phyloP scores from a whole-genome alignment of 202 grass and related monocot species.

The Dendrocalamus latiflorus region DNA sequence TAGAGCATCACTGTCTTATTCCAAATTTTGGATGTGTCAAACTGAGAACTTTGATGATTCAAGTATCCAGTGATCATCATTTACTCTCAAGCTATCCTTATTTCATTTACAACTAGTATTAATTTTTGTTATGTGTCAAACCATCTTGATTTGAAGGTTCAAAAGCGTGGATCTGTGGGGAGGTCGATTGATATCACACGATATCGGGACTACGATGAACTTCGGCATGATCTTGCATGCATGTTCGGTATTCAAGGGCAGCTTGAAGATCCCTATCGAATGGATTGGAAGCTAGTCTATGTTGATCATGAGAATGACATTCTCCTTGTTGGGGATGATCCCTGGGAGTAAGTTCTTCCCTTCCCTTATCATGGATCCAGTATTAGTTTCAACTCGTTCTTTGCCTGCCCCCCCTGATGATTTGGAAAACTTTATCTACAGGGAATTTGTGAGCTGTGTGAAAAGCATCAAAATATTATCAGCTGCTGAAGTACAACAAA shows the following conservation, averaged over 20 bases:
- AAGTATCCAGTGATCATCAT: neutral
- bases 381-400: neutral
- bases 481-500: too few species aligned
- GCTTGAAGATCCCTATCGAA: constrained; percentile 79
- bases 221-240: constrained; percentile 79
- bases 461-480: too few species aligned
- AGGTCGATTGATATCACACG: constrained; percentile 92
- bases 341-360: constrained; percentile 83
- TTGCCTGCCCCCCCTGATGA: neutral
- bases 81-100: neutral
- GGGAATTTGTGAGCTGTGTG: too few species aligned
- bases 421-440: constrained; percentile 18
- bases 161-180: constrained; percentile 96
- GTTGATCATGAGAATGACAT: constrained; percentile 96
- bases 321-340: constrained; percentile 93
- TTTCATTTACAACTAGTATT: neutral
- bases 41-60: neutral
- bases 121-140: constrained; percentile 10
- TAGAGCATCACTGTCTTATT: constrained; percentile 5
- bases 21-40: neutral
- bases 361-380: neutral
- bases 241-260: constrained; percentile 98
- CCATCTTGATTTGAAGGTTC: constrained; percentile 61
- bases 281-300: constrained; percentile 97
- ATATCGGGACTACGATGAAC: constrained; percentile 82